phyloP scores from a whole-genome alignment of 2,329 filamentous ascomycete genomes.

The Thielaviopsis musarum region DNA sequence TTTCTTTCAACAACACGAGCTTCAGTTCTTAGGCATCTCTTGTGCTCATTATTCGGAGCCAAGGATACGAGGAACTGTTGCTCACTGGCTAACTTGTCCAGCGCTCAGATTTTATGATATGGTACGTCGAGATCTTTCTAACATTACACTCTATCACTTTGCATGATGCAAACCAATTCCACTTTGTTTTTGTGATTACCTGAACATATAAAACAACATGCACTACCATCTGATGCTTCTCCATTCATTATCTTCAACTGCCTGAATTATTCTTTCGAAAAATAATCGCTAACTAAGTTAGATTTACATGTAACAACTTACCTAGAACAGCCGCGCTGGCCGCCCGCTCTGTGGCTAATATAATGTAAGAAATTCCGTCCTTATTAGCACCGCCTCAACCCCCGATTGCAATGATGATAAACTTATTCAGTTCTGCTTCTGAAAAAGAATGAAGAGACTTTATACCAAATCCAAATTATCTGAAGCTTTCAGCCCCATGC shows the following conservation, averaged over 20 bases:
- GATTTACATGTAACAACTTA: background rate
- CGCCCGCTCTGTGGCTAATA: background rate
- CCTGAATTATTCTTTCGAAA: background rate
- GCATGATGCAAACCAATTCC: conserved; percentile 12
- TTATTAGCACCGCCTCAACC: background rate
- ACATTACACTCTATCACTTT: background rate
- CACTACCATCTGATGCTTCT: conserved; percentile 53
- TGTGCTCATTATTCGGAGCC: background rate
- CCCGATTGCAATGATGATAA: conserved; percentile 43
- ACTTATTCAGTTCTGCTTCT: conserved; percentile 58
- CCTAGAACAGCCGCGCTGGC: background rate
- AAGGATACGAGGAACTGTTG: no score
- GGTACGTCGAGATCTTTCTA: background rate
- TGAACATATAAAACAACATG: conserved; percentile 42
- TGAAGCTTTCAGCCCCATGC: background rate
- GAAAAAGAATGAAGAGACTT: conserved; percentile 45
- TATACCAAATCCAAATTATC: conserved; percentile 36
- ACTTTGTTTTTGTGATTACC: conserved; percentile 13
- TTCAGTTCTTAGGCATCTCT: background rate
- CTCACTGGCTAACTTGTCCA: background rate
- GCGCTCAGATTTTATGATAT: background rate
- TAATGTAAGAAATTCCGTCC: conserved; percentile 3
- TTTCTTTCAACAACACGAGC: background rate
- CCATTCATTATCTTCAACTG: background rate
- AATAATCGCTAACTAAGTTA: background rate